Percentiles rank a stretch among this genome's conserved stretches.
phyloP scores from a whole-genome alignment of 179 eudicot species.

The Beta lomatogona region DNA sequence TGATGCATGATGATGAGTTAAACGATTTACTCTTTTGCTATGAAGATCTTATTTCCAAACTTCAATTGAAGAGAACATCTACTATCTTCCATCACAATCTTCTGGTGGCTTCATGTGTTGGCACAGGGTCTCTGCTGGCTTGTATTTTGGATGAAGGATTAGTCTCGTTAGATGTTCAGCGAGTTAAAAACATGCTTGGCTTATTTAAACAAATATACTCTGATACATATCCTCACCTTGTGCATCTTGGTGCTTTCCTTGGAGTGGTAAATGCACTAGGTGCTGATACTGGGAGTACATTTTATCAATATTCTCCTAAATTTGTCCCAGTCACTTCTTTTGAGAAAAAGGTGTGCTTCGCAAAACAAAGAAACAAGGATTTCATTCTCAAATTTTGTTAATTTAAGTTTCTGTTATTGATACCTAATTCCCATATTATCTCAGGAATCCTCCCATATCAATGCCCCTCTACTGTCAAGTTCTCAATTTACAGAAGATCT shows the following conservation, averaged over 20 bases:
- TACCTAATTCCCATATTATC: background rate
- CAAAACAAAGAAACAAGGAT: background rate
- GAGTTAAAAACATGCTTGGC: constrained; percentile 50
- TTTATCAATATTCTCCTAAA: constrained; percentile 33
- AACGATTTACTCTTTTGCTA: constrained; percentile 49
- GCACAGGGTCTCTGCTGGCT: constrained; percentile 75
- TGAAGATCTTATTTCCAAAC: constrained; percentile 60
- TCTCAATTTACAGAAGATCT: constrained; percentile 51
- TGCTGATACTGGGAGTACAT: constrained; percentile 68
- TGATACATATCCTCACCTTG: constrained; percentile 58
- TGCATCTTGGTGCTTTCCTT: constrained; percentile 89
- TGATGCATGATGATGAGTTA: constrained; percentile 63
- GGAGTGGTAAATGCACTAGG: constrained; percentile 91
- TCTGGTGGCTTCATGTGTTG: constrained; percentile 82
- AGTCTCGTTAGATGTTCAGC: constrained; percentile 50
- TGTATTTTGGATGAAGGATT: constrained; percentile 70
- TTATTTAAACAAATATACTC: constrained; percentile 59
- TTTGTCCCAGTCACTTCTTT: constrained; percentile 30
- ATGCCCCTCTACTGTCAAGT: constrained; percentile 67
- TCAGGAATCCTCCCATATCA: constrained; percentile 58
- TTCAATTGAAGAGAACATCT: constrained; percentile 46
- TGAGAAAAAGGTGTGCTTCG: constrained; percentile 48
- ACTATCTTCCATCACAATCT: constrained; percentile 57
- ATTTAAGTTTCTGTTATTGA: constrained; percentile 2
- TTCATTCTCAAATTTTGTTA: constrained; percentile 15